phyloP scores from a whole-genome alignment of 2,329 filamentous ascomycete species.

The Aspergillus ruber region DNA sequence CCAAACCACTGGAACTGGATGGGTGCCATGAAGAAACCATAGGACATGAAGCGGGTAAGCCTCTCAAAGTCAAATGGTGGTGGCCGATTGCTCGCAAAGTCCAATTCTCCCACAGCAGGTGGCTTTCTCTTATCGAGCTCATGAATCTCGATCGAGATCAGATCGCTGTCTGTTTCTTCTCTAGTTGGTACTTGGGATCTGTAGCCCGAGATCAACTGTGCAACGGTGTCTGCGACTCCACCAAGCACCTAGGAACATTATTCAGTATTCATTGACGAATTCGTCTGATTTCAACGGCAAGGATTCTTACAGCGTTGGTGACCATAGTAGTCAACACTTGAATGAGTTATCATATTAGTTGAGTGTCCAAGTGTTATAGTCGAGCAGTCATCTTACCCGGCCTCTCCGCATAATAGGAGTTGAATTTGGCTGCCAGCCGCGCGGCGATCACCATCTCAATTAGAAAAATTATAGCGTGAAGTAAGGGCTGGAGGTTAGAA shows the following conservation, averaged over 20 bases:
- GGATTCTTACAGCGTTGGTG: constrained; percentile 72
- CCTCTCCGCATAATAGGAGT: constrained; percentile 84
- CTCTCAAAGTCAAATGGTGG: constrained; percentile 94
- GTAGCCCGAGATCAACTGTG: constrained; percentile 83
- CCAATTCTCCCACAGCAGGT: constrained; percentile 57
- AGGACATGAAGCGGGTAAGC: constrained; percentile 90
- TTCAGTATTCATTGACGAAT: constrained; percentile 7
- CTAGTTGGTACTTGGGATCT: constrained; percentile 53
- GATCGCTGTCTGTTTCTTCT: constrained; percentile 54
- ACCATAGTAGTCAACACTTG: constrained; percentile 96
- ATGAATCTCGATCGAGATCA: constrained; percentile 78
- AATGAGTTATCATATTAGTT: constrained; percentile 13
- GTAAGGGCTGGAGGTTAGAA: constrained; percentile 60
- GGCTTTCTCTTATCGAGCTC: constrained; percentile 79
- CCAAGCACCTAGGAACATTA: constrained; percentile 59
- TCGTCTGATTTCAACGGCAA: not conserved
- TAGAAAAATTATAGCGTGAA: constrained; percentile 77
- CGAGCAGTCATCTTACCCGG: constrained; percentile 54
- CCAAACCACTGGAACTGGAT: constrained; percentile 94
- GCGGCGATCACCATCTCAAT: constrained; percentile 83
- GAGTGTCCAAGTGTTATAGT: constrained; percentile 1
- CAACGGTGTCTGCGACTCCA: constrained; percentile 92
- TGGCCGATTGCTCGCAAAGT: constrained; percentile 58
- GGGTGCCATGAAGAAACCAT: constrained; percentile 93
- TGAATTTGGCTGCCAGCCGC: constrained; percentile 79